Evolutionary conservation across 208 protist genomes (phyloP), one percentile per base, ranked within the genome.

Genomic region (Plasmodiophora brassicae): DNA sequence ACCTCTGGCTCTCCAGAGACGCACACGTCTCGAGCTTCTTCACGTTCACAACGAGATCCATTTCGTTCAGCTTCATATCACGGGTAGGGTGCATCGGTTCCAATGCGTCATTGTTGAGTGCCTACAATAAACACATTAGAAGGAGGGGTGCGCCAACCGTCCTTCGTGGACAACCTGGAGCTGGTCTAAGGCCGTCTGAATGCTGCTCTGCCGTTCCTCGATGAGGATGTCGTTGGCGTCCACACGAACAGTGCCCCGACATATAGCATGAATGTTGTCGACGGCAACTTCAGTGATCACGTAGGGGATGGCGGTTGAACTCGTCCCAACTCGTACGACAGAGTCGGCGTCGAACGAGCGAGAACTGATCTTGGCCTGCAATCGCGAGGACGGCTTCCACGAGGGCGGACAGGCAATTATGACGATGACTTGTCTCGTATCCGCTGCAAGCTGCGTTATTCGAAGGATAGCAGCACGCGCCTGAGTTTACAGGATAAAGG

Each of bases 61-160:
- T 5, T 14, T 78, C 65, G 5, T 32, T 5, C 32, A 78, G 32
- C 5, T 78, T 78, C 65, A 78, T 78, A 78, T 78, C 65, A 78
- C 65, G 65, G n/a, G 5, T 78, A 5, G 65, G 65, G 65, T 78
- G 65, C 65, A 78, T n/a, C n/a, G n/a, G n/a, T n/a, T n/a, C n/a
- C n/a, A n/a, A n/a, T n/a, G n/a, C n/a, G n/a, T 78, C 65, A 8
- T 78, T 57, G 20, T 28, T 57, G 25, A 25, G 25, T 28, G 50
- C 50, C 25, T 14, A 14, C 50, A 28, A 57, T 28, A 57, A 57
- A 14, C 14, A 57, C 25, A 57, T 57, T 57, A 57, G 50, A 14
- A 25, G 25, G 65, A 38, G 41, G 32, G n/a, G 65, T 78, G 41
- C 41, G 20, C 32, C 32, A 36, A 78, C 20, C 5, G n/a, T n/a